Percentiles rank a stretch among this genome's conserved stretches.
These are phyloP conservation scores for Coemansia sp. DNA, from an alignment of 192 early-diverging fungal genomes.

Conservation along the genomic window DNA sequence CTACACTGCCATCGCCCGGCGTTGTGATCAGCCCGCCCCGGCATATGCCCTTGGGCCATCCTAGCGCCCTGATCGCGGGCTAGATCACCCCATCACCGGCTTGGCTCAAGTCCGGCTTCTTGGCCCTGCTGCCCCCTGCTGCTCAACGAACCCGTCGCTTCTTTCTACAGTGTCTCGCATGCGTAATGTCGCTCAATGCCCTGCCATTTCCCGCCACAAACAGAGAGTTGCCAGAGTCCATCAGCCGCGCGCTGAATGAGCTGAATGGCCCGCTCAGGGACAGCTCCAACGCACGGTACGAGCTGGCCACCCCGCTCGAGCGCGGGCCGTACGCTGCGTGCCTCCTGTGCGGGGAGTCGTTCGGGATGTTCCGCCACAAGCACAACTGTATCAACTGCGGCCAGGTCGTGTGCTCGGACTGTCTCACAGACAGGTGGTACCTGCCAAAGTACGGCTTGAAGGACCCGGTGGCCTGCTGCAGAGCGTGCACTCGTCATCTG, in stretches of 20 bases:
- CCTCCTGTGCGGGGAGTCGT: conserved; percentile 34
- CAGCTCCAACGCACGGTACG: conserved; percentile 11
- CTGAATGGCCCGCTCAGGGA: conserved; percentile 33
- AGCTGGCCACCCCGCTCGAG: conserved; percentile 24
- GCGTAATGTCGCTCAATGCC: conserved; percentile 10
- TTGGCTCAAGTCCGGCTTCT: too few species aligned
- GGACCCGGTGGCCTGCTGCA: conserved; percentile 23
- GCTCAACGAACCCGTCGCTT: too few species aligned
- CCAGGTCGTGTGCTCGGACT: conserved; percentile 43
- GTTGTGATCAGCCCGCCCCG: too few species aligned
- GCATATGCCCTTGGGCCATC: too few species aligned
- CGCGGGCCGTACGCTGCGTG: conserved; percentile 36
- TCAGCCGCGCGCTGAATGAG: conserved; percentile 11
- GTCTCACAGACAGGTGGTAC: conserved; percentile 35
- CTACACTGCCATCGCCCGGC: too few species aligned
- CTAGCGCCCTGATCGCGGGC: too few species aligned
- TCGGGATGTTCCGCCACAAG: conserved; percentile 41
- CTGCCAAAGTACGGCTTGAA: conserved; percentile 47
- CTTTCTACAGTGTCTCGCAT: background rate
- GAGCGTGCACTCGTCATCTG: conserved; percentile 36
- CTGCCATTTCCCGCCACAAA: conserved; percentile 39
- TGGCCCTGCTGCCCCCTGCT: too few species aligned
- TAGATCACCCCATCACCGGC: too few species aligned
- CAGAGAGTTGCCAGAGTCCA: conserved; percentile 8
- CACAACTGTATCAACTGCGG: conserved; percentile 18